Conservation (phyloP, 768 basidiomycete genomes). For the Dioszegia hungarica region DNA sequence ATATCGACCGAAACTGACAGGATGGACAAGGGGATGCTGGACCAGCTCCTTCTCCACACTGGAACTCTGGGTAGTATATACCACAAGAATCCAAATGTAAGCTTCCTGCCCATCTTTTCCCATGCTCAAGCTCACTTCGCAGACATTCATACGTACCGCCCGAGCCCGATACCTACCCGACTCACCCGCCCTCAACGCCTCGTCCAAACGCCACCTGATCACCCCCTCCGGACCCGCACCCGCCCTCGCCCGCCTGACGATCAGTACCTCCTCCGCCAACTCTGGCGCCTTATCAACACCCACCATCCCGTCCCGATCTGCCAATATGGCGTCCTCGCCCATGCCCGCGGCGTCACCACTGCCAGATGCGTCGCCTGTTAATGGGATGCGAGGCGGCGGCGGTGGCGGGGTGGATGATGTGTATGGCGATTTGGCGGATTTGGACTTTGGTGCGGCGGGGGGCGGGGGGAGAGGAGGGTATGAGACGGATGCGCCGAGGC, state of each 20-base stretch:
- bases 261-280: background rate
- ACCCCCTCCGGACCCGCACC: slow-evolving; percentile 23
- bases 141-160: slow-evolving; percentile 93
- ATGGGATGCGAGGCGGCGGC: background rate
- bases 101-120: background rate
- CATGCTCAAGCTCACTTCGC: background rate
- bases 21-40: slow-evolving; percentile 93
- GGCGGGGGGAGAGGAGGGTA: slow-evolving; percentile 56
- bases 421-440: slow-evolving; percentile 69
- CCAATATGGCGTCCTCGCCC: background rate
- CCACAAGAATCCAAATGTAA: slow-evolving; percentile 85
- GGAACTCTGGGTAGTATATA: slow-evolving; percentile 93
- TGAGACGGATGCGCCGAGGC: slow-evolving; percentile 65
- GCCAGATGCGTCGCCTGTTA: slow-evolving; percentile 54
- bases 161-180: slow-evolving; percentile 74
- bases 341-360: slow-evolving; percentile 4
- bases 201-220: slow-evolving; percentile 57
- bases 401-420: slow-evolving; percentile 55
- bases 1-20: slow-evolving; percentile 98
- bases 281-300: slow-evolving; percentile 5
- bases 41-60: slow-evolving; percentile 88
- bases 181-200: slow-evolving; percentile 80
- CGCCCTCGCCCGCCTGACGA: background rate
- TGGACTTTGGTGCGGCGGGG: slow-evolving; percentile 31
- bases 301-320: slow-evolving; percentile 10